A percentile compares a stretch with the other conserved stretches of the same genome.
These are phyloP conservation scores for Anisodus acutangulus DNA, from an alignment of 257 asterid genomes.

Conservation along the genomic window DNA sequence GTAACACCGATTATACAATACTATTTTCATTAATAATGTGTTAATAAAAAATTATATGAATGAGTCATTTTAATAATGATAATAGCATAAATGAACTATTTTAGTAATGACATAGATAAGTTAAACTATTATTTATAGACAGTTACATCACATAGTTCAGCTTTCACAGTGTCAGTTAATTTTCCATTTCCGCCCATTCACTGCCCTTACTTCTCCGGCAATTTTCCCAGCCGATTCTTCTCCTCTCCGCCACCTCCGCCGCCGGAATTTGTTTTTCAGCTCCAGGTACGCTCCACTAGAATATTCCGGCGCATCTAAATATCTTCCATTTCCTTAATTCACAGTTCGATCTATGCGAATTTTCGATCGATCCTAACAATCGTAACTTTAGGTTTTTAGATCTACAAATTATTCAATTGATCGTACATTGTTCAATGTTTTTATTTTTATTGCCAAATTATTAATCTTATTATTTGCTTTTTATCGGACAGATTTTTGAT, in stretches of 20 bases:
- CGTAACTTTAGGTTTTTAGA: background rate
- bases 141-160: too few species aligned
- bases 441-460: background rate
- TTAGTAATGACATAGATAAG: too few species aligned
- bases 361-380: background rate
- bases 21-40: too few species aligned
- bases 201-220: background rate
- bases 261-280: background rate
- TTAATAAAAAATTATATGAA: too few species aligned
- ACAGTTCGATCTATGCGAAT: background rate
- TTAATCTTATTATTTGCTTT: background rate
- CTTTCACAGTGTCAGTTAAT: background rate
- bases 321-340: background rate
- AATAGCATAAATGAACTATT: too few species aligned
- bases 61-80: too few species aligned
- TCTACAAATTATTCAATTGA: background rate
- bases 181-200: background rate
- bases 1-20: too few species aligned
- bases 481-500: background rate
- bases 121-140: too few species aligned
- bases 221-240: background rate
- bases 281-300: background rate
- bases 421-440: background rate
- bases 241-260: background rate
- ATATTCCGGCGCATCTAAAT: slow-evolving; percentile 1